Percentiles rank a stretch among this genome's conserved stretches.
Evolutionary conservation across 2,329 filamentous ascomycete genomes (phyloP).

Genomic region (Fusarium caatingaense): DNA sequence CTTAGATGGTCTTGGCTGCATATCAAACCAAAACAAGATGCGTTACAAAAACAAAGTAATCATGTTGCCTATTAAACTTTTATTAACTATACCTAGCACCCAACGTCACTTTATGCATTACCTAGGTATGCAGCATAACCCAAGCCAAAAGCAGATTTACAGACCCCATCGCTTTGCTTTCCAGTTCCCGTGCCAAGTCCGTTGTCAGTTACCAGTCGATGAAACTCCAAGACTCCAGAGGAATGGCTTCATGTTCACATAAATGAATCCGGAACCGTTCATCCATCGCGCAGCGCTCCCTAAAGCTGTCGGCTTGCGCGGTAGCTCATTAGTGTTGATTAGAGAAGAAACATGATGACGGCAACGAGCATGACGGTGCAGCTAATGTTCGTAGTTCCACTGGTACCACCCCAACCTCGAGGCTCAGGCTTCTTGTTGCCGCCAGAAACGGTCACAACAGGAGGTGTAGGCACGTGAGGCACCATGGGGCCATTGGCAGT

Average conservation of each 20-base stretch:
- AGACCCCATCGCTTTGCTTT: conserved; percentile 36
- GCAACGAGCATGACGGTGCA: conserved; percentile 54
- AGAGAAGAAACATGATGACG: conserved; percentile 51
- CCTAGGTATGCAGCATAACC: conserved; percentile 39
- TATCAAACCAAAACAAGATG: neutral
- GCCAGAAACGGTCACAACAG: conserved; percentile 49
- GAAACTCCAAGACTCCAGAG: conserved; percentile 33
- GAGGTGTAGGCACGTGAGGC: conserved; percentile 43
- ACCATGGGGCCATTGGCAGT: conserved; percentile 44
- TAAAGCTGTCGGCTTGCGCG: neutral
- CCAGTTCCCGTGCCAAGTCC: conserved; percentile 43
- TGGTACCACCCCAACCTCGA: conserved; percentile 46
- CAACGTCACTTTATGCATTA: conserved; percentile 41
- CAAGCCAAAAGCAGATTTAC: conserved; percentile 40
- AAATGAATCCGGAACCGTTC: conserved; percentile 1
- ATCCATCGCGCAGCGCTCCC: neutral
- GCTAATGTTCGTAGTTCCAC: conserved; percentile 49
- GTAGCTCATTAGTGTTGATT: conserved; percentile 16
- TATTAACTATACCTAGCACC: conserved; percentile 36
- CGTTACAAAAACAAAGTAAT: neutral
- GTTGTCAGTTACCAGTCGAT: conserved; percentile 21
- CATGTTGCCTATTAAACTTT: conserved; percentile 30
- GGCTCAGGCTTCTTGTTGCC: conserved; percentile 50
- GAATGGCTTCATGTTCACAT: conserved; percentile 16
- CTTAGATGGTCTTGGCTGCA: neutral